Evolutionary conservation across 345 rosid species (phyloP).

Genomic region (Isatis tinctoria): DNA sequence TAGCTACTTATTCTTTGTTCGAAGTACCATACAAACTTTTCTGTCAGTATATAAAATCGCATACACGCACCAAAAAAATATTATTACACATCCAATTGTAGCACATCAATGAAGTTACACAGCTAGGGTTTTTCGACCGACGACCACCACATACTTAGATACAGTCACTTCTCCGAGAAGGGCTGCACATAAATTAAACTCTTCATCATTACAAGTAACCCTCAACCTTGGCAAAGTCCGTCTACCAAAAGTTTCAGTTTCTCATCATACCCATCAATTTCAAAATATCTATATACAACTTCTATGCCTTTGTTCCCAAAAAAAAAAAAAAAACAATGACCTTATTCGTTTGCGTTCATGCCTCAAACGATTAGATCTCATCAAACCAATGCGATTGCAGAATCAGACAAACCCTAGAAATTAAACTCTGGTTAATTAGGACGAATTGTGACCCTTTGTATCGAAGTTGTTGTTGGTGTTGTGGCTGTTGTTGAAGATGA

Average conservation of each 20-base stretch:
- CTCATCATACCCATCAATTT: slow-evolving; percentile 7
- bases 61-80: slow-evolving; percentile 20
- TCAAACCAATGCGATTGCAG: background rate
- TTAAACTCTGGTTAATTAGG: background rate
- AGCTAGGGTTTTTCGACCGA: slow-evolving; percentile 9
- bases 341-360: background rate
- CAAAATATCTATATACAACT: slow-evolving; percentile 1
- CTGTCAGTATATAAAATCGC: background rate
- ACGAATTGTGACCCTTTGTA: slow-evolving; percentile 22
- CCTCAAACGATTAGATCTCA: slow-evolving; percentile 5
- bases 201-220: background rate
- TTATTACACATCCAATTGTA: slow-evolving; percentile 7
- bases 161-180: slow-evolving; percentile 24
- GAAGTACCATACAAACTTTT: slow-evolving; percentile 3
- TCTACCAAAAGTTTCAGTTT: slow-evolving; percentile 6
- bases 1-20: slow-evolving; percentile 3
- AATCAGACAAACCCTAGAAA: slow-evolving; percentile 10
- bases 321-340: background rate
- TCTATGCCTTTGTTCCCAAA: background rate
- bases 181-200: slow-evolving; percentile 21
- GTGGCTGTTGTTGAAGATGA: slow-evolving; percentile 16
- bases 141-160: slow-evolving; percentile 9
- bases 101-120: slow-evolving; percentile 19
- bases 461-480: slow-evolving; percentile 10
- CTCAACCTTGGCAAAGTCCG: slow-evolving; percentile 12